Conservation (phyloP, 1,139 yeast genomes). For the Yamadazyma atmosphaerica region DNA sequence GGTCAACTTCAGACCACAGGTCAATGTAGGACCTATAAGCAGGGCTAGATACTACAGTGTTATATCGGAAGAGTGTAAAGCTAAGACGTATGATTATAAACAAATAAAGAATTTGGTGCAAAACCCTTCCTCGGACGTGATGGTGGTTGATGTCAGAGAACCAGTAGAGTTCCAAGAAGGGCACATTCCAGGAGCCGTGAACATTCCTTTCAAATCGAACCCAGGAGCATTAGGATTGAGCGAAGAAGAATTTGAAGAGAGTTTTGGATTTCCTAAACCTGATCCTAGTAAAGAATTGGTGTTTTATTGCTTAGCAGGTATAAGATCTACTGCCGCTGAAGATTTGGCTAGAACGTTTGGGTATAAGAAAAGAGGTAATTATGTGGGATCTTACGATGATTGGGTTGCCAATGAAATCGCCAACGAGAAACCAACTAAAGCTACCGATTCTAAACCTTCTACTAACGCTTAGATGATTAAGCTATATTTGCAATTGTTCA, state of each 20-base stretch:
- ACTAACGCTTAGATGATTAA: neutral
- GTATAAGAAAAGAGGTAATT: conserved; percentile 72
- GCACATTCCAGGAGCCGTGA: conserved; percentile 78
- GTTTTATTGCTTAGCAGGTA: conserved; percentile 92
- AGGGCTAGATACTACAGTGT: conserved; percentile 23
- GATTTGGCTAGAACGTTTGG: conserved; percentile 91
- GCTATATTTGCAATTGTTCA: too few species aligned
- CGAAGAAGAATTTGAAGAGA: conserved; percentile 74
- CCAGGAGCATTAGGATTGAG: conserved; percentile 91
- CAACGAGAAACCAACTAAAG: conserved; percentile 2
- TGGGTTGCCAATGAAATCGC: conserved; percentile 60
- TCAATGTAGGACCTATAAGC: neutral
- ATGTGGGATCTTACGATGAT: conserved; percentile 82
- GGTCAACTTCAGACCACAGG: neutral
- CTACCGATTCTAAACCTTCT: conserved; percentile 1
- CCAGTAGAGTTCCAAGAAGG: conserved; percentile 76
- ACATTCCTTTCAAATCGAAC: conserved; percentile 85
- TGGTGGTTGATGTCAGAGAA: conserved; percentile 88
- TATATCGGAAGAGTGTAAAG: conserved; percentile 37
- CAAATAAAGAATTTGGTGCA: conserved; percentile 51
- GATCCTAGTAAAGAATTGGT: conserved; percentile 66
- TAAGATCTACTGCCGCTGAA: conserved; percentile 88
- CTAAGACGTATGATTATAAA: conserved; percentile 56
- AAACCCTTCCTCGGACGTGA: conserved; percentile 41
- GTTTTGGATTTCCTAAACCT: conserved; percentile 87